A percentile compares a stretch with the other conserved stretches of the same genome.
Conservation (phyloP, 1,139 yeast species). For the Hanseniaspora gamundiae region DNA sequence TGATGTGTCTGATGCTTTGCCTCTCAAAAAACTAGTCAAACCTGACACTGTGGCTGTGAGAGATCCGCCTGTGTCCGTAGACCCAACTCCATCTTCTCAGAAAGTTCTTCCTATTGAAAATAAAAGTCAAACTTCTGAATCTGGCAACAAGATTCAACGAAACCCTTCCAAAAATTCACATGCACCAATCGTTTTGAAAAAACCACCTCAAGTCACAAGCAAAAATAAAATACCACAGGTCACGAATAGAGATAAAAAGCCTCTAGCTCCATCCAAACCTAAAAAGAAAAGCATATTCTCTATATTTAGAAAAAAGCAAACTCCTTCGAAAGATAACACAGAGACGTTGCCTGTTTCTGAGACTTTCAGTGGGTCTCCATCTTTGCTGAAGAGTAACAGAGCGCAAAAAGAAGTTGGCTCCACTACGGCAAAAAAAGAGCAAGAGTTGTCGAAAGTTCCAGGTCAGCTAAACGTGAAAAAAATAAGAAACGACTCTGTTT, state of each 20-base stretch:
- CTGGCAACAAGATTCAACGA: slow-evolving; percentile 6
- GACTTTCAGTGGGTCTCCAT: slow-evolving; percentile 2
- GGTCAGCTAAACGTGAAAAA: not conserved
- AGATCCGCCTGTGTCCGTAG: too few relatives aligned
- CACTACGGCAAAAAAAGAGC: not conserved
- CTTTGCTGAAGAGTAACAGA: slow-evolving; percentile 1
- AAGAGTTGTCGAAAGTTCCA: not conserved
- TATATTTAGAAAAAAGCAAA: slow-evolving; percentile 21
- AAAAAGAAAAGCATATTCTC: slow-evolving; percentile 27
- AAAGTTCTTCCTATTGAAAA: too few relatives aligned
- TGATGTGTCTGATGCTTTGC: too few relatives aligned
- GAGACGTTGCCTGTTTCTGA: slow-evolving; percentile 5
- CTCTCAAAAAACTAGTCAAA: too few relatives aligned
- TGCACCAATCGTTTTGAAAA: too few relatives aligned
- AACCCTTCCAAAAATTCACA: too few relatives aligned
- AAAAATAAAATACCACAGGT: too few relatives aligned
- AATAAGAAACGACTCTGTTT: not conserved
- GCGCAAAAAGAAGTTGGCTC: not conserved
- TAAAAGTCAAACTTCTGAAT: too few relatives aligned
- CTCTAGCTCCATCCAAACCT: slow-evolving; percentile 7
- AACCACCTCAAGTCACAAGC: too few relatives aligned
- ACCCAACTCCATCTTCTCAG: too few relatives aligned
- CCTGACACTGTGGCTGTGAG: too few relatives aligned
- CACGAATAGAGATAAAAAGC: not conserved
- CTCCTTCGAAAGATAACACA: slow-evolving; percentile 2